Evolutionary conservation across 371 early-diverging fungal genomes (phyloP).

Genomic region (Blyttiomyces sp.): DNA sequence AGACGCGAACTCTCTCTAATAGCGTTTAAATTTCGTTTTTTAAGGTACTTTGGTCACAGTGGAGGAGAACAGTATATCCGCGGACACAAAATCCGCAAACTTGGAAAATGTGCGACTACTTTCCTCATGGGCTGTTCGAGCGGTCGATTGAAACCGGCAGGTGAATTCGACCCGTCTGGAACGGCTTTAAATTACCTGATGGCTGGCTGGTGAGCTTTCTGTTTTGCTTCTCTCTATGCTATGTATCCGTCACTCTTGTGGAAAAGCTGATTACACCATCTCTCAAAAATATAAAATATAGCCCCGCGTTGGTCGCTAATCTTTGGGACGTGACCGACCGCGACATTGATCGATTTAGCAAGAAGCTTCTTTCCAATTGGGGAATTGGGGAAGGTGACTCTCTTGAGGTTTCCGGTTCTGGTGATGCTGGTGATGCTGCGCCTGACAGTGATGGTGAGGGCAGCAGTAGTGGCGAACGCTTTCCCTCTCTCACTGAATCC

Average conservation of each 20-base stretch:
- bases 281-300: too few species aligned
- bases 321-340: slow-evolving; percentile 99
- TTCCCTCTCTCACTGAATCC: slow-evolving; percentile 46
- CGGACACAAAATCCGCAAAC: slow-evolving; percentile 60
- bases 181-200: slow-evolving; percentile 74
- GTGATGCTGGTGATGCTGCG: too few species aligned
- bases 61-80: slow-evolving; percentile 86
- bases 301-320: slow-evolving; percentile 88
- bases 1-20: too few species aligned
- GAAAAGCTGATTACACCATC: not conserved
- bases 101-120: slow-evolving; percentile 68
- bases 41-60: slow-evolving; percentile 97
- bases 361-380: slow-evolving; percentile 65
- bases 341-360: slow-evolving; percentile 92
- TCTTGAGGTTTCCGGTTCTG: too few species aligned
- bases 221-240: not conserved
- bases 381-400: slow-evolving; percentile 54
- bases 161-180: slow-evolving; percentile 86
- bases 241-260: not conserved
- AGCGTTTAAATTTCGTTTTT: not conserved
- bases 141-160: slow-evolving; percentile 64
- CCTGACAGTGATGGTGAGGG: not conserved
- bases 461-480: not conserved
- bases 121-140: slow-evolving; percentile 92
- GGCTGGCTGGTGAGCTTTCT: slow-evolving; percentile 59